Evolutionary conservation across 176 grass and related monocot species (phyloP).

Genomic region (Rhynchospora tenuis): DNA sequence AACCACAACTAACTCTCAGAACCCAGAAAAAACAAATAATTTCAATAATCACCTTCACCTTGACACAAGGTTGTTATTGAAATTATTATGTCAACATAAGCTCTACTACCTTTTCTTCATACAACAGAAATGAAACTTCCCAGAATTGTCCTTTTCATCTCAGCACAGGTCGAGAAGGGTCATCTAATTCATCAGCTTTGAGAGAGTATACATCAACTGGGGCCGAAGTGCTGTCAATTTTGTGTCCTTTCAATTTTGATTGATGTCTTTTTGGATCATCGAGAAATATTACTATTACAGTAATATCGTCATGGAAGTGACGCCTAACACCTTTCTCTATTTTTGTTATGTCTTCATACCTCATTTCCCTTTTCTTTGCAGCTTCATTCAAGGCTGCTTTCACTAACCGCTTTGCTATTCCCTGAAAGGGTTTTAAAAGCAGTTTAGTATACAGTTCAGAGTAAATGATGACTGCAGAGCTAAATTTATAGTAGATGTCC

Average conservation of each 20-base stretch:
- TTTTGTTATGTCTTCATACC: constrained; percentile 5
- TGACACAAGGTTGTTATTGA: neutral
- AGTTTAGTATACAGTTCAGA: neutral
- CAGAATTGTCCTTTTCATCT: neutral
- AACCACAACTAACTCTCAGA: neutral
- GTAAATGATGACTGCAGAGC: too few species aligned
- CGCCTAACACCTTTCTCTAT: constrained; percentile 18
- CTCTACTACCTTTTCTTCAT: neutral
- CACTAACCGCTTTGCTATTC: constrained; percentile 21
- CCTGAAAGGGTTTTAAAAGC: neutral
- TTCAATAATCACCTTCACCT: constrained; percentile 23
- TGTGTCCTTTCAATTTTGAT: constrained; percentile 7
- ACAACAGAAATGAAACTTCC: neutral
- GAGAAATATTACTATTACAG: constrained; percentile 20
- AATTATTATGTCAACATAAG: constrained; percentile 7
- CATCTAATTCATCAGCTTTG: constrained; percentile 15
- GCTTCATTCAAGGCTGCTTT: constrained; percentile 18
- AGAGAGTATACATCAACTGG: constrained; percentile 21
- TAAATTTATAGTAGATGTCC: neutral
- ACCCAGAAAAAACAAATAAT: neutral
- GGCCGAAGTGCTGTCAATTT: constrained; percentile 4
- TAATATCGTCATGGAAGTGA: constrained; percentile 21
- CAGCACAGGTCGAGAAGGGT: constrained; percentile 8
- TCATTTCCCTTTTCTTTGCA: constrained; percentile 23
- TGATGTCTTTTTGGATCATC: constrained; percentile 8